Base-by-base conservation (phyloP, 345 rosid genomes). In the Salix udensis region DNA sequence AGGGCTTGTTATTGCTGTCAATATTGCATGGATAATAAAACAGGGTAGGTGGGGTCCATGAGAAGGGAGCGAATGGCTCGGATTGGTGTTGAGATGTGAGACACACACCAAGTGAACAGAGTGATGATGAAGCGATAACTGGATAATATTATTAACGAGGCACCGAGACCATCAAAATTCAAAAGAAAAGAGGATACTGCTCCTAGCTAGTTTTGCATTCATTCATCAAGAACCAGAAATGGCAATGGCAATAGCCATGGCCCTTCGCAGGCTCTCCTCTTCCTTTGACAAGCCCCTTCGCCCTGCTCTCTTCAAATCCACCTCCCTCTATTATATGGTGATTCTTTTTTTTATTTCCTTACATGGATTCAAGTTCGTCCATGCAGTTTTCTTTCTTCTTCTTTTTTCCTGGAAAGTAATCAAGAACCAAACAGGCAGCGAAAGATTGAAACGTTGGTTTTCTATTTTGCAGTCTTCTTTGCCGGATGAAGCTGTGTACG, bases 231-330 rank as follows among this genome's bases (percentile, higher is more conserved):
- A 79, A 74, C 74, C 81, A 67, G 70, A 76, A 80, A 42, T 71
- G 79, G 78, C 68, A 37, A 91, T 92, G 80, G 79, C 71, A 36
- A 92, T 92, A 98, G 97, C 99, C 26, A 85, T 90, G 97, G 97
- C 98, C 77, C 91, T 96, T 75, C 94, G 98, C 69, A 86, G 98
- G 50, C 98, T 96, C 82, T 92, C 97, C 26, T 91, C 98, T 75
- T 90, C 98, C 62, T 34, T 90, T 44, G 87, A 92, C 79, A 89
- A 89, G 84, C 91, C 98, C 61, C 74, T 87, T 80, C 96, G 95
- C 52, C 97, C 98, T 18, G 58, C 11, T 85, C 88, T 96, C 84
- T 79, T 84, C 85, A 85, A 80, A 74, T 85, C 89, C 82, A 66
- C 91, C 48, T 83, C 94, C 60, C 82, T 89, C 76, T 87, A 85